phyloP scores from a whole-genome alignment of 257 asterid genomes.

The Rauvolfia tetraphylla region DNA sequence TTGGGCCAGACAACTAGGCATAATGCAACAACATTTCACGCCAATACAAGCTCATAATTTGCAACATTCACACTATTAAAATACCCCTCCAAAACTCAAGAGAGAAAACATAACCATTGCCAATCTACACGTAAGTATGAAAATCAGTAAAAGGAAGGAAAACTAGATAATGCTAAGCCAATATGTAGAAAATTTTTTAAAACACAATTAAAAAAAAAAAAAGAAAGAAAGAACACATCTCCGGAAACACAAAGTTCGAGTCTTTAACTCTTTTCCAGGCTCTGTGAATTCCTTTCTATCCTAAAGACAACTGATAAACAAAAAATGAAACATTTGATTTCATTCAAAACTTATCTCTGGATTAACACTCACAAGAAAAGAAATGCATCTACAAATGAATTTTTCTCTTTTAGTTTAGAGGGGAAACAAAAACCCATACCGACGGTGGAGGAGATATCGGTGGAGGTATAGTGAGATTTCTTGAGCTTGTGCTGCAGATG shows the following conservation, averaged over 20 bases:
- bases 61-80: not conserved
- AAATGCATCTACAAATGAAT: too few species aligned
- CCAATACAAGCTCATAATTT: not conserved
- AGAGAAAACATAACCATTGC: not conserved
- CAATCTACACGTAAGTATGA: not conserved
- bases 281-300: not conserved
- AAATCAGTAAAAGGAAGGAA: not conserved
- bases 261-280: not conserved
- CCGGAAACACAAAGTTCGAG: not conserved
- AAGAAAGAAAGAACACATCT: not conserved
- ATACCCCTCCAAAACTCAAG: not conserved
- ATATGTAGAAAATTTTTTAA: not conserved
- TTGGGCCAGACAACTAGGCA: too few species aligned
- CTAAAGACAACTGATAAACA: not conserved
- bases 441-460: slow-evolving; percentile 62
- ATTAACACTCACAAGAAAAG: not conserved
- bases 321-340: not conserved
- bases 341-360: not conserved
- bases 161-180: not conserved
- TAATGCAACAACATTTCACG: not conserved
- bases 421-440: slow-evolving; percentile 29
- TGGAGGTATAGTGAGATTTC: slow-evolving; percentile 60
- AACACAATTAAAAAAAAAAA: not conserved
- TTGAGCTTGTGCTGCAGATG: slow-evolving; percentile 76
- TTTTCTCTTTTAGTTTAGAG: too few species aligned